A percentile compares a stretch with the other conserved stretches of the same genome.
phyloP scores from a whole-genome alignment of 2,329 filamentous ascomycete genomes.

The Colletotrichum cuscutae region DNA sequence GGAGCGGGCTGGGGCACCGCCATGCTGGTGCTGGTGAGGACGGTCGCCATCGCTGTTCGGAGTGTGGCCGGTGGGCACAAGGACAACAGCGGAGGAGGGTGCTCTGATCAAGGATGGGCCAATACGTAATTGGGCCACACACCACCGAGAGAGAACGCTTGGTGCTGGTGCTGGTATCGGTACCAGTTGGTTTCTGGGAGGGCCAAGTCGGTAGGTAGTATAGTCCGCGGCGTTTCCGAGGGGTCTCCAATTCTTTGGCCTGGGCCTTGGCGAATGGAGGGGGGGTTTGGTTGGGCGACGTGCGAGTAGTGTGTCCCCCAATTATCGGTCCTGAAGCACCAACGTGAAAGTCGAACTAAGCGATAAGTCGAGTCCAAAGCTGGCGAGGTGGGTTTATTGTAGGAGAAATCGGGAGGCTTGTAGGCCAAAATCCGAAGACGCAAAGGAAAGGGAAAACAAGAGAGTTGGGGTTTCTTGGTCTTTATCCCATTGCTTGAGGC shows the following conservation, averaged over 20 bases:
- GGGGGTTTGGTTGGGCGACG: background rate
- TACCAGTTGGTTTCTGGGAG: slow-evolving; percentile 1
- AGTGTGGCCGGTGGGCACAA: slow-evolving; percentile 18
- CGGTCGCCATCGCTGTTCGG: slow-evolving; percentile 28
- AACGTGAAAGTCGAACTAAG: slow-evolving; percentile 18
- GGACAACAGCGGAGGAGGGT: slow-evolving; percentile 15
- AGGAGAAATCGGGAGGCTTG: slow-evolving; percentile 9
- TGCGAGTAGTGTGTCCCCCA: slow-evolving; percentile 11
- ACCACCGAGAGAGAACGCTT: slow-evolving; percentile 23
- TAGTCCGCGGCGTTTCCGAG: slow-evolving; percentile 29
- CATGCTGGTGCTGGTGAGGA: slow-evolving; percentile 24
- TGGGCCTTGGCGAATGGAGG: slow-evolving; percentile 2
- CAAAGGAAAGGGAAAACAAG: background rate
- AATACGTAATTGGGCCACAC: slow-evolving; percentile 33
- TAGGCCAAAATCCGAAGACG: slow-evolving; percentile 7
- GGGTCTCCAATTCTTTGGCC: slow-evolving; percentile 13
- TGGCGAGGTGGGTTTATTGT: slow-evolving; percentile 4
- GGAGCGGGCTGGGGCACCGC: slow-evolving; percentile 20
- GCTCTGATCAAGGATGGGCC: slow-evolving; percentile 24
- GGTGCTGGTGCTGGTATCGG: slow-evolving; percentile 20
- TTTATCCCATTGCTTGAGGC: slow-evolving; percentile 33
- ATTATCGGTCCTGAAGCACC: slow-evolving; percentile 15
- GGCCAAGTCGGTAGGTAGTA: background rate
- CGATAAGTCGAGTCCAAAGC: slow-evolving; percentile 14
- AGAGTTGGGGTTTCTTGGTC: slow-evolving; percentile 1